Base-by-base conservation (phyloP, 2,329 filamentous ascomycete species). In the Fusarium burgessii region DNA sequence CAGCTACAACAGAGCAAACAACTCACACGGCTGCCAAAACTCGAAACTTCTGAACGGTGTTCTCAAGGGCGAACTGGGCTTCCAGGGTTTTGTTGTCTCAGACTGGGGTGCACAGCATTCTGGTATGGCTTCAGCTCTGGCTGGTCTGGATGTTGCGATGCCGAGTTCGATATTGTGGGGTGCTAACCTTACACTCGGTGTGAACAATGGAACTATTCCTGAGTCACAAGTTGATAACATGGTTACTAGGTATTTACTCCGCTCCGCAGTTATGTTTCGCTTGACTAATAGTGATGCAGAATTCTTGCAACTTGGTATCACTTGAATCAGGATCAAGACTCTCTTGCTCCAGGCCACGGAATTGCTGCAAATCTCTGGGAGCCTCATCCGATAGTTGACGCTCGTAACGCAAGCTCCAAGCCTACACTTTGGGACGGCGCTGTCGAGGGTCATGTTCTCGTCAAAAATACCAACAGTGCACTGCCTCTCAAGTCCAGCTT, bases 61-160 rank as follows among this genome's bases (percentile, higher is more conserved):
- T 3, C 81, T 93, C 12, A 93, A 93, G 72, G 89, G 91, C 41
- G 91, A 93, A 77, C 82, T 93, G 33, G 90, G 90, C 0, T 93
- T 93, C 73, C 90, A 92, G 71, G 91, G 91, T 1, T 73, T 89
- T 82, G 87, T 92, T 14, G 88, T 92, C 80, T 89, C 88, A 0
- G 91, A 67, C 11, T 67, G 64, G 62, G 62, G 64, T 2, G 64
- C 64, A 1, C 64, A 67, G 3, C 42, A 67, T 0, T 42, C 55
- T 1, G 64, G 64, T 25, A 61, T 67, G 62, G 47, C 54, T 43
- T 67, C 64, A 1, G 64, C 55, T 2, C n/a, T 67, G 5, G 62
- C 41, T 2, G 64, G 64, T 3, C 5, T 67, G 13, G 64, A 67
- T 15, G 93, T 59, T 18, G 68, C 55, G 1, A 71, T 67, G 68